Evolutionary conservation across 208 protist genomes (phyloP), one percentile per base, ranked within the genome.

Genomic region (Crithidia expoeki): DNA sequence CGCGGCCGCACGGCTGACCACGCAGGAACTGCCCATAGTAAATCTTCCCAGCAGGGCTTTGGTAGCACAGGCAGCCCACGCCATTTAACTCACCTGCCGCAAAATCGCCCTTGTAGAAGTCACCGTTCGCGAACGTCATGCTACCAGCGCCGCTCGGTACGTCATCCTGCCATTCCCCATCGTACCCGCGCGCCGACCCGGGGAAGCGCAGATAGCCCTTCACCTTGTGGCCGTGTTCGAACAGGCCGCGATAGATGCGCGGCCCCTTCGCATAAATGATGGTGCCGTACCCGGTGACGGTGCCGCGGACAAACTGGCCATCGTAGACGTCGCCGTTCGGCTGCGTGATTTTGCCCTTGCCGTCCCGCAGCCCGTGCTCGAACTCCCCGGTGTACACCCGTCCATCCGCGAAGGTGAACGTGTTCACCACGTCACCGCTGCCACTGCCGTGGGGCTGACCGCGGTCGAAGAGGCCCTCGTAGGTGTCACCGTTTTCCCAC

Each of bases 311-410:
- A 60, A 89, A 94, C 42, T 75, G 57, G 0, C 89, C 89, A 21
- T 89, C 81, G 79, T 90, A 94, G 25, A 72, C 74, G 69, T 92
- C 84, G 5, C 80, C 85, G 62, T 83, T 85, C 9, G 59, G 19
- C 56, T 81, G 80, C 32, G 68, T 75, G 3, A 92, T 46, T 2
- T 71, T 62, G 12, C 89, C 89, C 17, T 70, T 61, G 40, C 89
- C 89, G 53, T 90, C 75, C 6, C 72, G 79, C 47, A 79, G 63
- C 32, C 87, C 89, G 30, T 65, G 44, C 1, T n/a, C 47, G 33
- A 80, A 88, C 50, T 74, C 70, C 21, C 89, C 89, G 2, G 68
- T 66, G 76, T 92, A 94, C 4, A 86, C 78, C 19, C 76, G 72
- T 14, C 85, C 85, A 52, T 88, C 85, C 2, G 73, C 60, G 64